Conservation (phyloP, 371 early-diverging fungal genomes). For the Fennellomyces sp. region DNA sequence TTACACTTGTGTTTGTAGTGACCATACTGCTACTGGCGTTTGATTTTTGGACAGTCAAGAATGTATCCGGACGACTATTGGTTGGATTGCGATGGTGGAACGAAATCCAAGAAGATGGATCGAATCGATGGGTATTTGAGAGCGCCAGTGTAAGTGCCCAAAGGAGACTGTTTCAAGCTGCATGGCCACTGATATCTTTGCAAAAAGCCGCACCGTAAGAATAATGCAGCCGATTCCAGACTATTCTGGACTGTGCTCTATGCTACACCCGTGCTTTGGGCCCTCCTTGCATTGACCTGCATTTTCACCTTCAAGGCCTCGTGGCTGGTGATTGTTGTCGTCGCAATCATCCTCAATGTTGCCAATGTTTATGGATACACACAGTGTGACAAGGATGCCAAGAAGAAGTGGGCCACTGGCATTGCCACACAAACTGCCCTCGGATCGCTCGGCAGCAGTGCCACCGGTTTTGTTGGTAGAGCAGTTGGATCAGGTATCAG, state of each 20-base stretch:
- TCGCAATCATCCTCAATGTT: constrained; percentile 81
- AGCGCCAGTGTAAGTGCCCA: constrained; percentile 74
- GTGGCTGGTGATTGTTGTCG: constrained; percentile 86
- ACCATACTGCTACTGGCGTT: constrained; percentile 89
- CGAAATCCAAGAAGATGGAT: constrained; percentile 91
- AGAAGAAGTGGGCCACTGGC: constrained; percentile 66
- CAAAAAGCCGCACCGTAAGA: constrained; percentile 61
- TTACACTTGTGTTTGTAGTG: constrained; percentile 90
- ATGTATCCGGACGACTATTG: constrained; percentile 92
- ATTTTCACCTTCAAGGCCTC: constrained; percentile 72
- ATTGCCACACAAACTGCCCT: constrained; percentile 50
- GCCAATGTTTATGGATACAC: constrained; percentile 96
- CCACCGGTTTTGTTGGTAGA: constrained; percentile 44
- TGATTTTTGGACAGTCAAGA: constrained; percentile 99
- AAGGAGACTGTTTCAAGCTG: background rate
- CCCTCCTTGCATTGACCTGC: constrained; percentile 76
- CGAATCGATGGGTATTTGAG: constrained; percentile 95
- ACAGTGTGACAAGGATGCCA: constrained; percentile 92
- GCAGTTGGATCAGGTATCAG: constrained; percentile 42
- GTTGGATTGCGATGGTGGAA: constrained; percentile 99
- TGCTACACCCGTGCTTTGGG: constrained; percentile 86
- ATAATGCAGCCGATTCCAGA: constrained; percentile 86
- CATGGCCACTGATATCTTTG: background rate
- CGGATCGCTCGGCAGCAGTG: constrained; percentile 38
- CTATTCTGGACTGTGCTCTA: constrained; percentile 94